These are phyloP conservation scores for Neofusicoccum cordaticola DNA, from an alignment of 2,329 filamentous ascomycete genomes.

Conservation along the genomic window DNA sequence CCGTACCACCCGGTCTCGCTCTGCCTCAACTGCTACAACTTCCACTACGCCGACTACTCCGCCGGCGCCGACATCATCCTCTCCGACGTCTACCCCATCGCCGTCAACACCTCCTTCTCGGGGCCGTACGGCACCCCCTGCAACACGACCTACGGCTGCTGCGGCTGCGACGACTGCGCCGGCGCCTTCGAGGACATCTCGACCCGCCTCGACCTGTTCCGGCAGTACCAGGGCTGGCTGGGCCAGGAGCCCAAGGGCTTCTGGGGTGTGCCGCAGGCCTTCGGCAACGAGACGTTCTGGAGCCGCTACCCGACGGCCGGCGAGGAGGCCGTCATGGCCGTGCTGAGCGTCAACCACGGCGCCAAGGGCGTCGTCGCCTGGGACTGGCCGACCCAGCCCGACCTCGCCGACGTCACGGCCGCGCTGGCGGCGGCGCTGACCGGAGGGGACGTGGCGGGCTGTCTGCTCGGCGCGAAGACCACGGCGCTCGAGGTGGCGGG, in stretches of 20 bases:
- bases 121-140: constrained; percentile 55
- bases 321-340: constrained; percentile 49
- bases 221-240: constrained; percentile 42
- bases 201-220: constrained; percentile 42
- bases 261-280: constrained; percentile 53
- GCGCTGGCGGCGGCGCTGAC: constrained; percentile 37
- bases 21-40: constrained; percentile 61
- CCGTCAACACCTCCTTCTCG: constrained; percentile 54
- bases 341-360: constrained; percentile 49
- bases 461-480: constrained; percentile 38
- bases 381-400: constrained; percentile 44
- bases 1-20: constrained; percentile 61
- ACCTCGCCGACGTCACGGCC: constrained; percentile 35
- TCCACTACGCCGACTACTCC: constrained; percentile 57
- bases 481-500: constrained; percentile 24
- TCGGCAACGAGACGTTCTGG: constrained; percentile 50
- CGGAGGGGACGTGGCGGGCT: constrained; percentile 28
- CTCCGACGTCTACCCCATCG: constrained; percentile 60
- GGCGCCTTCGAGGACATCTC: constrained; percentile 54
- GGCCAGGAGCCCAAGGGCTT: constrained; percentile 39
- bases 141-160: constrained; percentile 60
- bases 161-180: constrained; percentile 61
- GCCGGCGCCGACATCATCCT: constrained; percentile 58
- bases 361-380: constrained; percentile 52
- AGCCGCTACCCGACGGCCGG: constrained; percentile 42